These are phyloP conservation scores for Glebionis coronaria DNA, from an alignment of 129 eudicot genomes.

Conservation along the genomic window DNA sequence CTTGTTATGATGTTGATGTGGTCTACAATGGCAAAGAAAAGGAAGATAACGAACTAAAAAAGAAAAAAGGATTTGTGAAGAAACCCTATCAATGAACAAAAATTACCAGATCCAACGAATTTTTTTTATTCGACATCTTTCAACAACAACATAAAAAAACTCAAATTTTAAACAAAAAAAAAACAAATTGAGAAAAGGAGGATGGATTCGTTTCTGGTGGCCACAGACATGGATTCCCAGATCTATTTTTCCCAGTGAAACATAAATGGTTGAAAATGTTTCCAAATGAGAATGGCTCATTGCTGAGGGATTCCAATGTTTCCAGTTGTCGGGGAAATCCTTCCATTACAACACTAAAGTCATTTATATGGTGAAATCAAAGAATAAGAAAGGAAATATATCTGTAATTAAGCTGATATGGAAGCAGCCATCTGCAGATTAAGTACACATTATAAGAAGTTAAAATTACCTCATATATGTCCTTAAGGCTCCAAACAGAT, in stretches of 20 bases:
- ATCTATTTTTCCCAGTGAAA: constrained; percentile 26
- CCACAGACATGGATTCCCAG: no score
- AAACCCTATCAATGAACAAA: no score
- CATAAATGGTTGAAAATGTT: constrained; percentile 44
- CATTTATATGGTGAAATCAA: constrained; percentile 45
- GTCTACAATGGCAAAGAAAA: no score
- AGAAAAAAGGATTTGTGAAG: no score
- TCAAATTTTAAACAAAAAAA: no score
- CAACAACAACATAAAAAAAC: no score
- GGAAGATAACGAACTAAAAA: no score
- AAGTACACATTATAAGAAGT: constrained; percentile 3
- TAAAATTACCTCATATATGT: constrained; percentile 56
- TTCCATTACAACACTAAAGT: constrained; percentile 66
- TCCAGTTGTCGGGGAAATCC: constrained; percentile 36
- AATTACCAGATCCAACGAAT: no score
- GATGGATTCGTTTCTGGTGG: no score
- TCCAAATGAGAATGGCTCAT: constrained; percentile 57
- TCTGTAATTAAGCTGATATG: constrained; percentile 3
- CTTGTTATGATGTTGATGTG: no score
- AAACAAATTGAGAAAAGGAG: no score
- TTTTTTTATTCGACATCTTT: no score
- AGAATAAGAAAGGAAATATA: background rate
- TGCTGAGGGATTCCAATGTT: constrained; percentile 24
- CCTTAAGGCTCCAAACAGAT: constrained; percentile 48
- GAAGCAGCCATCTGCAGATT: background rate